Percentiles rank a stretch among this genome's conserved stretches.
Conservation (phyloP, 2,329 filamentous ascomycete genomes). For the Claviceps purpurea region DNA sequence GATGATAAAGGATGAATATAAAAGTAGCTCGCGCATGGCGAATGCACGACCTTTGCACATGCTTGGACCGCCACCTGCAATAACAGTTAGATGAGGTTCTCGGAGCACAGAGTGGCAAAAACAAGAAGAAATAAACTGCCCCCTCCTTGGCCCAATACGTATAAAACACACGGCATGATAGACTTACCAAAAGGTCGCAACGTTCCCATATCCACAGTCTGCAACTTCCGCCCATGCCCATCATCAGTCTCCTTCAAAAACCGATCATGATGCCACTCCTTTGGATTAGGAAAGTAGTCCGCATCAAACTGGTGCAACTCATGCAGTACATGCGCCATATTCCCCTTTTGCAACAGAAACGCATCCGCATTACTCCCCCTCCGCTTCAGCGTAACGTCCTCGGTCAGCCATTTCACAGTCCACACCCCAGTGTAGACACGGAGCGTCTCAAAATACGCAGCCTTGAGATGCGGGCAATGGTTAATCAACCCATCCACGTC, state of each 20-base stretch:
- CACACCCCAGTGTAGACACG: conserved; percentile 24
- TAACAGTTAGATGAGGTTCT: neutral
- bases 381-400: conserved; percentile 19
- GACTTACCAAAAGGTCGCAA: conserved; percentile 21
- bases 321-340: conserved; percentile 20
- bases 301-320: conserved; percentile 24
- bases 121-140: neutral
- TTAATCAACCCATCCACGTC: conserved; percentile 23
- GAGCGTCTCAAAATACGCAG: conserved; percentile 26
- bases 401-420: conserved; percentile 17
- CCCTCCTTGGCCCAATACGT: no score
- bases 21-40: conserved; percentile 20
- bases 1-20: conserved; percentile 21
- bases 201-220: conserved; percentile 13
- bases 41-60: conserved; percentile 21
- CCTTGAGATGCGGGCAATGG: conserved; percentile 25
- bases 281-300: conserved; percentile 17
- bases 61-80: conserved; percentile 17
- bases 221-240: conserved; percentile 12
- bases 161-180: neutral
- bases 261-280: conserved; percentile 21
- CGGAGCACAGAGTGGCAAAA: neutral
- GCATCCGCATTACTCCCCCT: conserved; percentile 9
- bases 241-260: conserved; percentile 17
- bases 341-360: conserved; percentile 21